Evolutionary conservation across 75 land plant species (phyloP).

Genomic region (Larix kaempferi): DNA sequence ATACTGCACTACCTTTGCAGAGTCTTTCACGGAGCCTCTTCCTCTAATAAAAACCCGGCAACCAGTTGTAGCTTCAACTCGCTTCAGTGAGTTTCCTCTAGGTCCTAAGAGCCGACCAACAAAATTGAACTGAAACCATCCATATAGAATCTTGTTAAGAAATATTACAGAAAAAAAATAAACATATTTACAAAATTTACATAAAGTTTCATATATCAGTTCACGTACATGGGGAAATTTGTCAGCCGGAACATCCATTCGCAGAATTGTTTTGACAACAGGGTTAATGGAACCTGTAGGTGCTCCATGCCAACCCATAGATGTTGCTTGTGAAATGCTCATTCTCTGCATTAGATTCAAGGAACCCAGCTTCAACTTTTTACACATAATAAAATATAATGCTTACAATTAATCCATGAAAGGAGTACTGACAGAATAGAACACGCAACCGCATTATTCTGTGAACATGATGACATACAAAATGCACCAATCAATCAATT

Average conservation of each 20-base stretch:
- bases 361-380: neutral
- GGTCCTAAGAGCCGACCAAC: slow-evolving; percentile 93
- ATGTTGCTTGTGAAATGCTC: slow-evolving; percentile 28
- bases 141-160: neutral
- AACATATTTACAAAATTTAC: neutral
- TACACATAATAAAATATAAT: neutral
- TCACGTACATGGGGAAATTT: slow-evolving; percentile 75
- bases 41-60: slow-evolving; percentile 89
- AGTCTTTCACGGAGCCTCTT: slow-evolving; percentile 82
- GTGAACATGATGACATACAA: neutral
- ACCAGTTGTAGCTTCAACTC: slow-evolving; percentile 82
- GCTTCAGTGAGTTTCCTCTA: slow-evolving; percentile 86
- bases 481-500: neutral
- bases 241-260: slow-evolving; percentile 86
- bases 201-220: neutral
- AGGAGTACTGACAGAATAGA: neutral
- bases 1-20: slow-evolving; percentile 58
- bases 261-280: slow-evolving; percentile 72
- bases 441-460: neutral
- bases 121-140: slow-evolving; percentile 73
- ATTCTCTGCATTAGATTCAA: slow-evolving; percentile 23
- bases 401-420: neutral
- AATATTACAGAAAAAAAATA: slow-evolving; percentile 2
- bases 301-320: slow-evolving; percentile 47
- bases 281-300: slow-evolving; percentile 56